These are phyloP conservation scores for Penicillium parvum DNA, from an alignment of 495 filamentous ascomycete genomes.

Conservation along the genomic window DNA sequence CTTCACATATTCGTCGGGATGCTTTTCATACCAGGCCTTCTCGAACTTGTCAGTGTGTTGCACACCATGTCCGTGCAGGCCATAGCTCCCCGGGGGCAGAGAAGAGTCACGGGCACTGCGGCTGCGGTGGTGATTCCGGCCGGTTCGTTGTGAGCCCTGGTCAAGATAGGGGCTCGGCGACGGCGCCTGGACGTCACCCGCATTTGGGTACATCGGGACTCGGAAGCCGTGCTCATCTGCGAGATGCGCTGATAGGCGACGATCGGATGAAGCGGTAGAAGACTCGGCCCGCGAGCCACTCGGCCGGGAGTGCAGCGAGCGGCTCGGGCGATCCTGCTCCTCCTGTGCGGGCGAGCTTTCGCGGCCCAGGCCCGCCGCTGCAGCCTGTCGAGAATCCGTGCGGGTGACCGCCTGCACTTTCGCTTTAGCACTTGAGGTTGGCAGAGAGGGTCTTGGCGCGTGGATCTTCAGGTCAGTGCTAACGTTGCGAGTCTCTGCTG, in stretches of 20 bases:
- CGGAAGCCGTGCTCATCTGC: slow-evolving; percentile 83
- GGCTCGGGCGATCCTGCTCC: slow-evolving; percentile 57
- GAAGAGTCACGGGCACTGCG: slow-evolving; percentile 57
- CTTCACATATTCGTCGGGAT: slow-evolving; percentile 69
- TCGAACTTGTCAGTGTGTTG: slow-evolving; percentile 67
- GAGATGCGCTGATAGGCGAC: slow-evolving; percentile 43
- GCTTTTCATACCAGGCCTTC: slow-evolving; percentile 84
- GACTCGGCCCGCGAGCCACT: slow-evolving; percentile 51
- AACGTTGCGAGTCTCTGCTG: slow-evolving; percentile 69
- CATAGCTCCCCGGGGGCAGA: slow-evolving; percentile 73
- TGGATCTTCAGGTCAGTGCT: slow-evolving; percentile 78
- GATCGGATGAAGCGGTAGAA: slow-evolving; percentile 48
- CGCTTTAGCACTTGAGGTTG: slow-evolving; percentile 70
- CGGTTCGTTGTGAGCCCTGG: slow-evolving; percentile 49
- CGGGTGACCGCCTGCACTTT: slow-evolving; percentile 77
- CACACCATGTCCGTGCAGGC: slow-evolving; percentile 78
- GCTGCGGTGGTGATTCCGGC: slow-evolving; percentile 64
- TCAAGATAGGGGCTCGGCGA: slow-evolving; percentile 67
- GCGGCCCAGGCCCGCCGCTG: slow-evolving; percentile 74
- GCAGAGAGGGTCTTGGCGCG: slow-evolving; percentile 85
- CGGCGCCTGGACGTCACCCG: slow-evolving; percentile 94
- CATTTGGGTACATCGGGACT: slow-evolving; percentile 91
- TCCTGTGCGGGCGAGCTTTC: slow-evolving; percentile 49
- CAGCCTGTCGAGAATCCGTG: slow-evolving; percentile 80
- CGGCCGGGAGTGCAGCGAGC: slow-evolving; percentile 40